Evolutionary conservation across 2,329 filamentous ascomycete genomes (phyloP).

Genomic region (Xylariaceae sp.): DNA sequence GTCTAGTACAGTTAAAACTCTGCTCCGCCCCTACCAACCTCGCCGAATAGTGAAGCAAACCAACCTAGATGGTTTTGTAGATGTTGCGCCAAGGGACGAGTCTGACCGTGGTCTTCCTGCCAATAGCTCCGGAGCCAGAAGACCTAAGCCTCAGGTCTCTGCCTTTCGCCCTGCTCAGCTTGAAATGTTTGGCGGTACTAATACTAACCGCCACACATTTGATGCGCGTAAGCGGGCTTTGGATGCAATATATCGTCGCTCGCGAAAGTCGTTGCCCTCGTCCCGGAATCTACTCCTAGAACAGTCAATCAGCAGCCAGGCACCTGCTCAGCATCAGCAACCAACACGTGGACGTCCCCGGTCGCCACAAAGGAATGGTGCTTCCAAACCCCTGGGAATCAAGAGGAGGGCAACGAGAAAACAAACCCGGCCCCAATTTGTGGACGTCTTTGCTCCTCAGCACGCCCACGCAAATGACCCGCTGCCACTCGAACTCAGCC

Average conservation of each 20-base stretch:
- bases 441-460: constrained; percentile 49
- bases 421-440: constrained; percentile 36
- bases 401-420: constrained; percentile 37
- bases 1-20: constrained; percentile 9
- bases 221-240: constrained; percentile 48
- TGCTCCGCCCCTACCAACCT: constrained; percentile 27
- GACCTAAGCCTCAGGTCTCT: constrained; percentile 16
- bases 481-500: constrained; percentile 33
- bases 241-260: constrained; percentile 49
- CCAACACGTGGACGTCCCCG: neutral
- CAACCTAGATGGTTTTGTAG: constrained; percentile 32
- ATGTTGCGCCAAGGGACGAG: constrained; percentile 14
- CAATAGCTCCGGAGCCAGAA: constrained; percentile 7
- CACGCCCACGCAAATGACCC: constrained; percentile 52
- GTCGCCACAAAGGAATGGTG: constrained; percentile 1
- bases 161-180: constrained; percentile 49
- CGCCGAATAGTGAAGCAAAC: constrained; percentile 28
- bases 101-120: neutral
- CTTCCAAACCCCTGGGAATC: neutral
- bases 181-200: constrained; percentile 41
- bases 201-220: constrained; percentile 39
- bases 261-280: constrained; percentile 28
- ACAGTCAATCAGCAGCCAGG: constrained; percentile 30
- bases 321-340: constrained; percentile 18
- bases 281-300: constrained; percentile 34